Conservation (phyloP, 768 basidiomycete genomes). For the Clathrus columnatus region DNA sequence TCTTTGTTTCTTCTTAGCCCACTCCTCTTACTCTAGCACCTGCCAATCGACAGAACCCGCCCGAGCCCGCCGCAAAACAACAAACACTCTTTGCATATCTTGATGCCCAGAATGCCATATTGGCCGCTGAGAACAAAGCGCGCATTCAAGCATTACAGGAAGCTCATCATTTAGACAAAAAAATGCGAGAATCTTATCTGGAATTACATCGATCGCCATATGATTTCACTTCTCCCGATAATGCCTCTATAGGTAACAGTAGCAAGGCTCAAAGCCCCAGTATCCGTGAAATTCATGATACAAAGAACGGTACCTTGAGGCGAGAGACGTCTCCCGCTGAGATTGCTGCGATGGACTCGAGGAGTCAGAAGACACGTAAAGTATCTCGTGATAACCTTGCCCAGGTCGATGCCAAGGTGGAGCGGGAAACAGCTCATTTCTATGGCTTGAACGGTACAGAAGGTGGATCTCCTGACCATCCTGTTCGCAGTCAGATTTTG, state of each 20-base stretch:
- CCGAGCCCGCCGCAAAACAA: slow-evolving; percentile 78
- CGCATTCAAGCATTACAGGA: slow-evolving; percentile 73
- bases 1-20: not conserved
- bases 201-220: slow-evolving; percentile 74
- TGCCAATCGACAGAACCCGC: slow-evolving; percentile 59
- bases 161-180: slow-evolving; percentile 62
- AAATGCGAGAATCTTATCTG: slow-evolving; percentile 72
- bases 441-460: slow-evolving; percentile 8
- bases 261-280: slow-evolving; percentile 42
- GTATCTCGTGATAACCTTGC: slow-evolving; percentile 32
- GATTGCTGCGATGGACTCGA: slow-evolving; percentile 82
- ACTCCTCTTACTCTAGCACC: slow-evolving; percentile 9
- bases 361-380: slow-evolving; percentile 61
- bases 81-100: slow-evolving; percentile 78
- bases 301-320: slow-evolving; percentile 30
- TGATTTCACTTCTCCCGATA: slow-evolving; percentile 43
- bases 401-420: not conserved
- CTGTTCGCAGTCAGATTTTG: not conserved
- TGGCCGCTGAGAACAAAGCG: slow-evolving; percentile 77
- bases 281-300: not conserved
- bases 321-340: slow-evolving; percentile 75
- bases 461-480: not conserved
- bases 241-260: slow-evolving; percentile 48
- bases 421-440: slow-evolving; percentile 2
- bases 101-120: slow-evolving; percentile 66